Base-by-base conservation (phyloP, 1,284 basidiomycete species). In the Gymnopus androsaceus region DNA sequence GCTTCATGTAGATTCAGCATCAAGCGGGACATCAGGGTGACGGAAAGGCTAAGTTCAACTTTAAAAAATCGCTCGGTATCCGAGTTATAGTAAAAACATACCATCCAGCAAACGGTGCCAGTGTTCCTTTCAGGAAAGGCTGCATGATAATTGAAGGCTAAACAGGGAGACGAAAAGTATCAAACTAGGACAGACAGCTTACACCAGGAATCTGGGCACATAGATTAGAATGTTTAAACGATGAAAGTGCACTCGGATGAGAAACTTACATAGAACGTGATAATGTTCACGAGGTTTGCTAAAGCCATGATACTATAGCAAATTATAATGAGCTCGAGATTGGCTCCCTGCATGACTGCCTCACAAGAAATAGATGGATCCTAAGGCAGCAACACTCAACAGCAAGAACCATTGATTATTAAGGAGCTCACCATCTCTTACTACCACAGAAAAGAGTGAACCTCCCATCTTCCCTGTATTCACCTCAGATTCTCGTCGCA, bases 1-100 rank as follows among this genome's bases (percentile, higher is more conserved):
- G 31, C 27, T 47, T 47, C 27, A 33, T 47, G 45, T 28, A 47
- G 17, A 14, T 47, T 47, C 15, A 47, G 27, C 45, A 47, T 47
- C 3, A 47, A 31, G 3, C 45, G 45, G 7, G 45, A 47, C 45
- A 47, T 31, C 45, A 47, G n/a, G 6, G 45, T 47, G 5, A 47
- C 45, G 21, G 45, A 47, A 5, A 47, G 8, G 31, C 45, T 14
- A 4, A 8, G 14, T 33, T 6, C 31, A 7, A 7, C 14, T 6
- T 33, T 6, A 33, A 14, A 14, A 14, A 33, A 33, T 14, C 6
- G 31, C 31, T 33, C 31, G 14, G 31, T 15, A 27, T 14, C 31
- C 23, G 5, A 23, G 15, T 21, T 4, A 21, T 8, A 21, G 27
- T 15, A n/a, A 14, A 7, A 23, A 45, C 42, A 27, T 25, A 45